Evolutionary conservation across 2,329 filamentous ascomycete genomes (phyloP).

Genomic region (Ascochyta lentis): DNA sequence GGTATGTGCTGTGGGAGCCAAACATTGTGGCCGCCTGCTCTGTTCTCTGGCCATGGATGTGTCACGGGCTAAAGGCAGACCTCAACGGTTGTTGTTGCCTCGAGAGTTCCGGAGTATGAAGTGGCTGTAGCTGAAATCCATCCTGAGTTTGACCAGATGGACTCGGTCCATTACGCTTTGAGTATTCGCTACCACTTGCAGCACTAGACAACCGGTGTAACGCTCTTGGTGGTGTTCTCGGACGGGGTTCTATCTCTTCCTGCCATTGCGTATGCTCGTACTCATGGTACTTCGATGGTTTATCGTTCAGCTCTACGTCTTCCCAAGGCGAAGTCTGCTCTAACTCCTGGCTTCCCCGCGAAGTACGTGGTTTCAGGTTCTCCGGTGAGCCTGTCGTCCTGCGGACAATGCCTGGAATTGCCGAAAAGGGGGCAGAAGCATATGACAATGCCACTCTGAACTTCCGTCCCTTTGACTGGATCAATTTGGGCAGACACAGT

Average conservation of each 20-base stretch:
- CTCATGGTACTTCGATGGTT: neutral
- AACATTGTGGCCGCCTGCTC: no score
- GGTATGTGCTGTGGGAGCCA: no score
- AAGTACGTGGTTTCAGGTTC: neutral
- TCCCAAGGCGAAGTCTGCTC: conserved; percentile 3
- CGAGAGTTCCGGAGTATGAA: conserved; percentile 6
- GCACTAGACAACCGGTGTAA: neutral
- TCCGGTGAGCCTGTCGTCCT: conserved; percentile 1
- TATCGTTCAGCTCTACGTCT: conserved; percentile 5
- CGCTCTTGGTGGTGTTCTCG: neutral
- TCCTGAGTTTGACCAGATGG: neutral
- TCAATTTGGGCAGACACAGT: conserved; percentile 32
- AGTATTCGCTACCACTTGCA: neutral
- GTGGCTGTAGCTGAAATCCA: conserved; percentile 8
- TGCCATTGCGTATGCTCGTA: conserved; percentile 8
- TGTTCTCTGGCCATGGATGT: neutral
- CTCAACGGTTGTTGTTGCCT: conserved; percentile 11
- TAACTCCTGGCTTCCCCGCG: neutral
- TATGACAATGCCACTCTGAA: conserved; percentile 27
- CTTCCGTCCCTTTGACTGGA: conserved; percentile 32
- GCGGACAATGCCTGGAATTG: conserved; percentile 7
- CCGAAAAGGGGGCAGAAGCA: conserved; percentile 22
- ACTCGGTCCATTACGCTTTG: neutral
- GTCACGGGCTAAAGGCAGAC: conserved; percentile 8
- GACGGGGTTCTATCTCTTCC: neutral